phyloP scores from a whole-genome alignment of 2,329 filamentous ascomycete species.

The Aureobasidium sp. region DNA sequence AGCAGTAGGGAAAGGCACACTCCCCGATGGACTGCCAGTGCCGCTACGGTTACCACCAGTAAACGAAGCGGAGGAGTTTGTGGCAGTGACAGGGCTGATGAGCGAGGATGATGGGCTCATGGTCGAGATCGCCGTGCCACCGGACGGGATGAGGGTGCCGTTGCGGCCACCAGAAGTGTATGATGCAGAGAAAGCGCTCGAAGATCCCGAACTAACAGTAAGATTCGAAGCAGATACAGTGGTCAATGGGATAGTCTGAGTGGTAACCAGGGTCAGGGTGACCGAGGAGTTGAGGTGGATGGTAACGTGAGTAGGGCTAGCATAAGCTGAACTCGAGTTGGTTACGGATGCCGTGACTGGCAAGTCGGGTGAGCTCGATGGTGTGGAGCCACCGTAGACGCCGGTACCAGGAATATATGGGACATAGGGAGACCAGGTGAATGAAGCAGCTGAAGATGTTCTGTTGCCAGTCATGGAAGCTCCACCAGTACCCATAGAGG shows the following conservation, averaged over 20 bases:
- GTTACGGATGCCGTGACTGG: background rate
- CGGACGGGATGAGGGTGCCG: background rate
- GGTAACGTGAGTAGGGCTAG: background rate
- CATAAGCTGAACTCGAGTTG: background rate
- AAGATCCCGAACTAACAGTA: background rate
- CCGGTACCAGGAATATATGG: background rate
- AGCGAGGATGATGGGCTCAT: background rate
- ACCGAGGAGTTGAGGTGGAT: background rate
- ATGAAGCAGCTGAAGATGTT: background rate
- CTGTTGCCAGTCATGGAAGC: background rate
- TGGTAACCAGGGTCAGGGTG: background rate
- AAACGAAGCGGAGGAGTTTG: background rate
- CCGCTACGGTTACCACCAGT: background rate
- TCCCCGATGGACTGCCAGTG: background rate
- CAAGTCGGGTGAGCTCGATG: background rate
- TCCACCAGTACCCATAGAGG: constrained; percentile 6
- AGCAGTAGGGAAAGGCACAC: background rate
- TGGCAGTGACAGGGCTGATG: background rate
- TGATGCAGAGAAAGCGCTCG: background rate
- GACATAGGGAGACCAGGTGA: background rate
- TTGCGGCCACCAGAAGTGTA: background rate
- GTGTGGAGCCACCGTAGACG: background rate
- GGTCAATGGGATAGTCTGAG: background rate
- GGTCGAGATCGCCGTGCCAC: background rate
- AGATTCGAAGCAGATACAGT: background rate